A percentile compares a stretch with the other conserved stretches of the same genome.
phyloP scores from a whole-genome alignment of 106 monocot genomes.

The Acorus calamus region DNA sequence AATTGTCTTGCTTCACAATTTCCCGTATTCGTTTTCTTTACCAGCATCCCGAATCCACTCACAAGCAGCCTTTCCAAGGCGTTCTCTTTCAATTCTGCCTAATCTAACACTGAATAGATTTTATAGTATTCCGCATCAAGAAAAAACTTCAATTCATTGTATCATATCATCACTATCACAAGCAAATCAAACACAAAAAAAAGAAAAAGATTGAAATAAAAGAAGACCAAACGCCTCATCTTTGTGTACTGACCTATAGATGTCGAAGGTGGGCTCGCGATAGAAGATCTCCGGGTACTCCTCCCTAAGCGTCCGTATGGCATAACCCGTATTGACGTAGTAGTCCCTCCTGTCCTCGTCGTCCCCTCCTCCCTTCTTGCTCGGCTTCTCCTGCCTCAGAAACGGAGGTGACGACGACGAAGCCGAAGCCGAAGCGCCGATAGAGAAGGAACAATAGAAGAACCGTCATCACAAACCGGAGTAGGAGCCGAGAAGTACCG shows the following conservation, averaged over 20 bases:
- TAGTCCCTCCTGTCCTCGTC: constrained; percentile 49
- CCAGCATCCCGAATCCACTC: no score
- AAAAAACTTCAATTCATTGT: no score
- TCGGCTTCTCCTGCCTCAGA: constrained; percentile 4
- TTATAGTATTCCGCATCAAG: no score
- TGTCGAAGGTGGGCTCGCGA: constrained; percentile 54
- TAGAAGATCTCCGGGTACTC: constrained; percentile 54
- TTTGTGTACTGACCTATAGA: constrained; percentile 46
- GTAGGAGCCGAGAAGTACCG: constrained; percentile 10
- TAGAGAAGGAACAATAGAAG: no score
- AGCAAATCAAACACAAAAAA: neutral
- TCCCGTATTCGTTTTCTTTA: no score
- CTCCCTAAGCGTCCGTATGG: constrained; percentile 71
- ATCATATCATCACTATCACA: neutral
- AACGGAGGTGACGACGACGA: constrained; percentile 8
- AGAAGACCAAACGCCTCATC: neutral
- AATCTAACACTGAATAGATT: no score
- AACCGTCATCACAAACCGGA: constrained; percentile 9
- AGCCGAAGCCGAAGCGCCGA: neutral
- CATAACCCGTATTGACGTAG: constrained; percentile 72
- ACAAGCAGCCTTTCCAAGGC: no score
- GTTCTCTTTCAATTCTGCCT: no score
- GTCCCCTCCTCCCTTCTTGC: constrained; percentile 19
- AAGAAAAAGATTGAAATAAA: neutral
- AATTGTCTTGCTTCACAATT: no score